Evolutionary conservation across 176 grass and related monocot genomes (phyloP), one percentile per base, ranked within the genome.

Genomic region (Musa beccarii): DNA sequence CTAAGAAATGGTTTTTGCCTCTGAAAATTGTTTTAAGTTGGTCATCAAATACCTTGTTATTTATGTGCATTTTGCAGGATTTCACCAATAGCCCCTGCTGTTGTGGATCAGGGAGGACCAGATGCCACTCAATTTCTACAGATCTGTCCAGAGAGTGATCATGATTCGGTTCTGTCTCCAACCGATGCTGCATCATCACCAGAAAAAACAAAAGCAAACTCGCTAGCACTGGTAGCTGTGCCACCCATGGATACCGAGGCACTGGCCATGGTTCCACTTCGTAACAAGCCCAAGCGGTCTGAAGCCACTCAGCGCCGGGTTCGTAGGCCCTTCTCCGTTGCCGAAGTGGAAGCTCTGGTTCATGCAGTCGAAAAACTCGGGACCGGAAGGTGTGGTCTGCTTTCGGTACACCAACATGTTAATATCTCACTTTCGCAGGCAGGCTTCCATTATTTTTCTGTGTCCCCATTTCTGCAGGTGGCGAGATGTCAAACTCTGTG

Each of bases 401-500:
- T 43, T 43, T 43, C 34, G 6, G 4, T 43, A 43, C 34, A 43
- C 34, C 34, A 43, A 43, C 3, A 43, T 43, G 4, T 43, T 43
- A 43, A 43, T 43, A 43, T 43, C 0, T 43, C 34, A 43, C 34
- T 43, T 43, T 43, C 34, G 34, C 34, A 43, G 34, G 34, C 34
- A 43, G 4, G 64, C 51, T 25, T 54, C 54, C 74, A 53, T 52
- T 14, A 9, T 78, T 8, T 65, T 13, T 79, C 17, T 49, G 2
- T 78, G 61, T 26, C 57, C 75, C 26, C 74, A 14, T 73, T 85
- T 80, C 66, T 77, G 23, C 73, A 92, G 89, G 81, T 96, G 92
- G 92, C 77, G 87, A 70, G 89, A 89, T 54, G 89, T 96, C 68
- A 96, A 96, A 71, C 82, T 86, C 67, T 63, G 79, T 26, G 92